Base-by-base conservation (phyloP, 1,139 yeast species). In the Sugiyamaella pinicola region DNA sequence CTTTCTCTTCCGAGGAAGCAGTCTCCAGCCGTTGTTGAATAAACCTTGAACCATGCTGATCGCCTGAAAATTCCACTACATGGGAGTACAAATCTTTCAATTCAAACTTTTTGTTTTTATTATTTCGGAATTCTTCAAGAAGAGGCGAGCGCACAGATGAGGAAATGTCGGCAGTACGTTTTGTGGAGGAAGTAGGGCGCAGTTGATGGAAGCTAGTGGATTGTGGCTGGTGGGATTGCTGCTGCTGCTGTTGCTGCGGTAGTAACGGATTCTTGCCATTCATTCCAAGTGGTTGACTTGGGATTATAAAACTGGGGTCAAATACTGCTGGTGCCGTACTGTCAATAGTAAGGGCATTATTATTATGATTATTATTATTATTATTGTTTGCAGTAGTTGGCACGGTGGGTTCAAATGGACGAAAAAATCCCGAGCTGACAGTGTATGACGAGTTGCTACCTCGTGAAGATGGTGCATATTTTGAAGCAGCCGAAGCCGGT, bases 41-140 rank as follows among this genome's bases (percentile, higher is more conserved):
- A 62, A 93, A 95, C 58, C 99, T 77, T 3, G 98, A 90, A 2
- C 99, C 99, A 68, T 91, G 95, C 69, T 93, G 99, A 70, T 95
- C 99, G 60, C 89, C 89, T 53, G 96, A 84, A 65, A 93, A 93
- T 69, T 93, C 99, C 55, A 87, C 78, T 4, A 95, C 95, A 69
- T 88, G 93, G 4, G 96, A 96, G 62, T 82, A 81, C 40, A 93
- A 85, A 65, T 88, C 96, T 55, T 77, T 80, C 59, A 93, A 76
- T 46, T 75, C 77, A 65, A 83, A 65, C 57, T 81, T 85, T 45
- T 78, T 83, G 59, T 78, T 78, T 53, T 83, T 76, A 64, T 83
- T 85, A 52, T 82, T 80, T 53, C 97, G 81, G 57, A 93, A 88
- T 64, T 89, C 96, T 69, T 93, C 98, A 56, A 93, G 74, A 47